Conservation (phyloP, 805 yeast genomes). For the Kazachstania bromeliacearum region DNA sequence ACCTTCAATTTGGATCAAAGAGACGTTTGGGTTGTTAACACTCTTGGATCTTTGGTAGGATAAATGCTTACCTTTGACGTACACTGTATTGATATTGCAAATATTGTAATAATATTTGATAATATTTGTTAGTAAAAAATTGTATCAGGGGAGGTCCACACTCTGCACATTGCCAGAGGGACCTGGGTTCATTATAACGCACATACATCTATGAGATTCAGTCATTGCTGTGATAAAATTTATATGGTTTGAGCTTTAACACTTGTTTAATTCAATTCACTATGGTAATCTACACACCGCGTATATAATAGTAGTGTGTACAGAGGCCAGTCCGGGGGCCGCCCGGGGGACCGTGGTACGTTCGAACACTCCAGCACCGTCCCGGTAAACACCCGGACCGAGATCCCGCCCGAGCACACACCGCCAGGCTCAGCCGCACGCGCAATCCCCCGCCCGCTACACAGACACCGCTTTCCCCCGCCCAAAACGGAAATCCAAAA, state of each 20-base stretch:
- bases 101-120: no score
- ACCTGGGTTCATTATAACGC: background rate
- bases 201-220: slow-evolving; percentile 95
- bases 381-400: slow-evolving; percentile 1
- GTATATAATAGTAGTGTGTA: background rate
- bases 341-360: no score
- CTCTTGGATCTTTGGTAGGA: slow-evolving; percentile 99
- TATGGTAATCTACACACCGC: background rate
- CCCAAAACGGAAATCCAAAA: no score
- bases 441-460: background rate
- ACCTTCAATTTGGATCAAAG: slow-evolving; percentile 95
- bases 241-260: background rate
- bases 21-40: slow-evolving; percentile 94
- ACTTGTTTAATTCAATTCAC: background rate
- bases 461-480: no score
- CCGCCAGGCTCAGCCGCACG: background rate
- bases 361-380: no score
- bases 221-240: slow-evolving; percentile 50
- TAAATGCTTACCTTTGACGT: slow-evolving; percentile 99
- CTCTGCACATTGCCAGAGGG: background rate
- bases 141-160: background rate
- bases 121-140: slow-evolving; percentile 4
- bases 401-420: background rate
- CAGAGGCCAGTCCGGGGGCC: background rate
- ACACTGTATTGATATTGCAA: slow-evolving; percentile 42